Evolutionary conservation across 2,329 filamentous ascomycete species (phyloP).

Genomic region (Penicillium digitatum): DNA sequence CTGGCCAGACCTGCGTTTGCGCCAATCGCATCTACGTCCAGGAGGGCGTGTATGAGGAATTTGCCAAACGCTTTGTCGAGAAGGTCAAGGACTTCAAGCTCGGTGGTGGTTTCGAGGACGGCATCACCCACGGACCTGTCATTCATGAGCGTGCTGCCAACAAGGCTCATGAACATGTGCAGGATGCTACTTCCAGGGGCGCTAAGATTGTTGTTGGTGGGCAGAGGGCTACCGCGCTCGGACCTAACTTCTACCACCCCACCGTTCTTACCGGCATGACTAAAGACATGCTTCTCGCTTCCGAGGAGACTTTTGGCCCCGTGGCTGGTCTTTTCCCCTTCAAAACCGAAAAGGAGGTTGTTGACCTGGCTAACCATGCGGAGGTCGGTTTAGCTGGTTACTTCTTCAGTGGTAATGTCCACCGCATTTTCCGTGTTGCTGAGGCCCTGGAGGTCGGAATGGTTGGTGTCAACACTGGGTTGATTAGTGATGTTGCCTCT

Average conservation of each 20-base stretch:
- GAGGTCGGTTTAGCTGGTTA: conserved; percentile 91
- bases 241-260: conserved; percentile 81
- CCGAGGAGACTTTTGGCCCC: conserved; percentile 93
- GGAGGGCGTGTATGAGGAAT: conserved; percentile 50
- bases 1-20: conserved; percentile 92
- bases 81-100: conserved; percentile 50
- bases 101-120: conserved; percentile 45
- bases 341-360: conserved; percentile 81
- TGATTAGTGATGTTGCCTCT: conserved; percentile 53
- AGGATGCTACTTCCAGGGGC: conserved; percentile 73
- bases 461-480: conserved; percentile 67
- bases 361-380: conserved; percentile 73
- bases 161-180: conserved; percentile 77
- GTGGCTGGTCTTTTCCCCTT: conserved; percentile 89
- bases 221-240: conserved; percentile 67
- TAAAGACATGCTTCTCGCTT: conserved; percentile 74
- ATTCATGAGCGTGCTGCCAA: conserved; percentile 75
- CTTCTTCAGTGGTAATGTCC: conserved; percentile 70
- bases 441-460: conserved; percentile 54
- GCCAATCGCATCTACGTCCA: conserved; percentile 58
- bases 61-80: conserved; percentile 54
- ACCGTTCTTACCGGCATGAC: conserved; percentile 88
- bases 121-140: conserved; percentile 48
- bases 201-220: conserved; percentile 73
- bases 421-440: conserved; percentile 57